Evolutionary conservation across 805 yeast genomes (phyloP).

Genomic region (Pichia gijzeniarum): DNA sequence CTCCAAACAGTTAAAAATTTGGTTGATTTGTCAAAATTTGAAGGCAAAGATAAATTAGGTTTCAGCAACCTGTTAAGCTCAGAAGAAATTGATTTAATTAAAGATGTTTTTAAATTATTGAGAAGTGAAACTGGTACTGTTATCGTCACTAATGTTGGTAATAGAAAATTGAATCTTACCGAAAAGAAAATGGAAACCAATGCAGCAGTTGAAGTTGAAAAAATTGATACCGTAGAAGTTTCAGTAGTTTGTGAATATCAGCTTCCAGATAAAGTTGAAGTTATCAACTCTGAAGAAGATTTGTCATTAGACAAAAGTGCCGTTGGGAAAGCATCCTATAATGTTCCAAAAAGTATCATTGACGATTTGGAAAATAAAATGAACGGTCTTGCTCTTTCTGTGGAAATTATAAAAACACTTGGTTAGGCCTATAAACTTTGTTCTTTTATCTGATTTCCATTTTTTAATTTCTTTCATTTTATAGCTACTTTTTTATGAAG

Average conservation of each 20-base stretch:
- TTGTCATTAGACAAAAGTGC: neutral
- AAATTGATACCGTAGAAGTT: too few relatives aligned
- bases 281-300: neutral
- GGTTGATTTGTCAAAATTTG: slow-evolving; percentile 6
- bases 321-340: neutral
- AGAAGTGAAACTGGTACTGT: slow-evolving; percentile 3
- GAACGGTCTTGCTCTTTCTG: neutral
- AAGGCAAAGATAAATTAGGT: slow-evolving; percentile 7
- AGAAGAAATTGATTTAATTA: slow-evolving; percentile 9
- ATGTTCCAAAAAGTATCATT: too few relatives aligned
- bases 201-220: neutral
- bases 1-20: slow-evolving; percentile 1
- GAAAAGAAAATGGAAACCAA: neutral
- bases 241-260: too few relatives aligned
- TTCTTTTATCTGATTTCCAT: too few relatives aligned
- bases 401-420: neutral
- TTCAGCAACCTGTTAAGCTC: slow-evolving; percentile 3
- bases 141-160: slow-evolving; percentile 4
- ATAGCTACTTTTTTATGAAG: neutral
- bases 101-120: slow-evolving; percentile 9
- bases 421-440: too few relatives aligned
- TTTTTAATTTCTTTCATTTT: too few relatives aligned
- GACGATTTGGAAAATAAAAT: neutral
- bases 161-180: neutral
- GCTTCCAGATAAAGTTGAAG: too few relatives aligned